Base-by-base conservation (phyloP, 306 rosid genomes). In the Luffa aegyptiaca region DNA sequence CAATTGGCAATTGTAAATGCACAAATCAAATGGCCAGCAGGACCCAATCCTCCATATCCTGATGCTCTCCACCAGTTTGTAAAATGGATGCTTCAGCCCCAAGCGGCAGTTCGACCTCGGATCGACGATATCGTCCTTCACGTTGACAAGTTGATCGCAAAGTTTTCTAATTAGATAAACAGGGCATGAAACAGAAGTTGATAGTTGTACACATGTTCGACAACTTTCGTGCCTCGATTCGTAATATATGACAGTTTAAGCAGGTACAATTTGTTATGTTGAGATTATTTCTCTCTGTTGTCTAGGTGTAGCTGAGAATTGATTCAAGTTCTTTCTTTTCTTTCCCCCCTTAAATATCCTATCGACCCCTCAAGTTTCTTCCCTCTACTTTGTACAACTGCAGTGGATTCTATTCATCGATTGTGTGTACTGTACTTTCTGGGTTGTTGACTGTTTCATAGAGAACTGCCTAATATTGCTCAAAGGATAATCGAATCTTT, bases 51-150 rank as follows among this genome's bases (percentile, higher is more conserved):
- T 59, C 87, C 93, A 75, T 95, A 93, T 84, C 99, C 99, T 31
- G 99, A 96, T 4, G 98, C 98, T 33, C 92, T 96, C 82, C 98
- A 86, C 84, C 93, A 91, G 90, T 96, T 96, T 26, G 91, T 96
- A 41, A 89, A 95, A 61, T 96, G 99, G 99, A 93, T 96, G 99
- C 98, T 96, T 89, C 99, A 93, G 80, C 94, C 99, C 14, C 97
- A 90, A 82, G 88, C 91, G 61, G 81, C 94, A 17, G 90, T 96
- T 69, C 90, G 99, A 69, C 99, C 99, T 35, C 86, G 88, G 55
- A 93, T 96, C 48, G 92, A 91, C 8, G 99, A 96, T 82, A 96
- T 96, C 81, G 41, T 91, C 44, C 87, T 96, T 80, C 99, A 96
- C 21, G 97, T 96, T 11, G 99, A 96, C 85, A 96, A 96, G 92